Percentiles rank a stretch among this genome's conserved stretches.
These are phyloP conservation scores for Cerrena zonata DNA, from an alignment of 1,284 basidiomycete species.

Conservation along the genomic window DNA sequence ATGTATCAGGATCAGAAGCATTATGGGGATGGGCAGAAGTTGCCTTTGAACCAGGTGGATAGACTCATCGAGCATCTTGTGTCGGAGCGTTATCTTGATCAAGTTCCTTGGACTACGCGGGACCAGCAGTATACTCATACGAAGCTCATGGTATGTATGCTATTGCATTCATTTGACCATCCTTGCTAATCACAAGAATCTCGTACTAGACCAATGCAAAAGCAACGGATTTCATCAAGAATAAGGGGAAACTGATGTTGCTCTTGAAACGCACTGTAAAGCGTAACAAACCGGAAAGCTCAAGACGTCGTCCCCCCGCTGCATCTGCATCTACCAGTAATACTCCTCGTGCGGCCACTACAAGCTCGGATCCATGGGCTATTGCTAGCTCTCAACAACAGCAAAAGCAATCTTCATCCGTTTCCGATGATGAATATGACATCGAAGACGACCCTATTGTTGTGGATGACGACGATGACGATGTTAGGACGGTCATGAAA, in stretches of 20 bases:
- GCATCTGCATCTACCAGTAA: neutral
- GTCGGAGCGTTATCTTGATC: slow-evolving; percentile 34
- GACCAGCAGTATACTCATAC: neutral
- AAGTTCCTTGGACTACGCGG: neutral
- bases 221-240: neutral
- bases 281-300: neutral
- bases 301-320: neutral
- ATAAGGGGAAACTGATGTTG: neutral
- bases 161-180: neutral
- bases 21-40: slow-evolving; percentile 44
- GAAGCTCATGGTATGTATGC: neutral
- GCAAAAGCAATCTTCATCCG: neutral
- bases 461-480: neutral
- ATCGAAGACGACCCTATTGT: neutral
- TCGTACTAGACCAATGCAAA: neutral
- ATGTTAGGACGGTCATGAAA: neutral
- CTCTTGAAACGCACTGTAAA: neutral
- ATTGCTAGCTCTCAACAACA: neutral
- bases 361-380: too few species aligned
- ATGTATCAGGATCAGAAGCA: slow-evolving; percentile 34
- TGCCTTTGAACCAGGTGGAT: slow-evolving; percentile 50
- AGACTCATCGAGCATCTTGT: slow-evolving; percentile 58
- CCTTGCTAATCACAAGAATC: neutral
- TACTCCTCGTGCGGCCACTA: neutral
- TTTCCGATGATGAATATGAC: neutral